Evolutionary conservation across 208 protist genomes (phyloP).

Genomic region (Spongospora subterranea): DNA sequence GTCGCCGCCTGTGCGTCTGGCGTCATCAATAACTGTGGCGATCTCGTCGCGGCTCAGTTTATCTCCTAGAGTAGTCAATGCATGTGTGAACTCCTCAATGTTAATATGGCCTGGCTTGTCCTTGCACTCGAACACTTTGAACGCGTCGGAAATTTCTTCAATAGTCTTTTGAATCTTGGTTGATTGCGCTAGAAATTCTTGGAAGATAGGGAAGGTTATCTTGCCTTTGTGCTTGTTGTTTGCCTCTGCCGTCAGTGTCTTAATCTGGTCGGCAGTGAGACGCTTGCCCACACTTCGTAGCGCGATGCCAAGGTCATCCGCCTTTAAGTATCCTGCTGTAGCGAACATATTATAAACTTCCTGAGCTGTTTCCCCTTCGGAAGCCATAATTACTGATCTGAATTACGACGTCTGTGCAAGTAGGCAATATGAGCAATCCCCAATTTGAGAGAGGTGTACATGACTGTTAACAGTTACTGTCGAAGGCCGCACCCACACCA

Average conservation of each 20-base stretch:
- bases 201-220: constrained; percentile 48
- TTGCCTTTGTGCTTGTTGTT: constrained; percentile 59
- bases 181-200: constrained; percentile 32
- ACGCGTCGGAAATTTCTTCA: constrained; percentile 60
- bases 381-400: no score
- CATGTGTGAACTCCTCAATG: constrained; percentile 53
- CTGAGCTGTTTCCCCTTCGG: constrained; percentile 40
- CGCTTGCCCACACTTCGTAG: constrained; percentile 61
- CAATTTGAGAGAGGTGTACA: no score
- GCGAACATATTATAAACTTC: constrained; percentile 52
- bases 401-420: no score
- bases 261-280: constrained; percentile 60
- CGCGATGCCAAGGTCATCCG: constrained; percentile 54
- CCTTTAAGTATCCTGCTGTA: neutral
- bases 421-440: no score
- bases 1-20: constrained; percentile 19
- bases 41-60: constrained; percentile 40
- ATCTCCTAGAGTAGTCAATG: constrained; percentile 59
- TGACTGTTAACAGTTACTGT: no score
- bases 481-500: no score
- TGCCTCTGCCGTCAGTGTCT: constrained; percentile 53
- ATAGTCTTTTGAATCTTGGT: constrained; percentile 62
- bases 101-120: constrained; percentile 61
- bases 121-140: constrained; percentile 61
- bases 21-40: constrained; percentile 16